Base-by-base conservation (phyloP, 2,329 filamentous ascomycete genomes). In the Fusarium sp. region DNA sequence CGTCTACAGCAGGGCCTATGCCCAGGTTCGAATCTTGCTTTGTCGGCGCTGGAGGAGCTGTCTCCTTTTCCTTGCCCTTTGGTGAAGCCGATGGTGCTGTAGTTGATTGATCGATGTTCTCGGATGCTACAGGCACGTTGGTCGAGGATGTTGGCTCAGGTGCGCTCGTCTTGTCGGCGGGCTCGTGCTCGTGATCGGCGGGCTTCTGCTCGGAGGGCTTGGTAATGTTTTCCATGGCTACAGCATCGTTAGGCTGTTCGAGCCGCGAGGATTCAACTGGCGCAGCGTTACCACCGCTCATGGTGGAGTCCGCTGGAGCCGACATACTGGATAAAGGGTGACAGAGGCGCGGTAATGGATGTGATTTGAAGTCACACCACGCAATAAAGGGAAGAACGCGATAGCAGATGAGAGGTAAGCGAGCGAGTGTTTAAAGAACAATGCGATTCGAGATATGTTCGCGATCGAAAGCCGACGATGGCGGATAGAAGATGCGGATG, bases 1-100 rank as follows among this genome's bases (percentile, higher is more conserved):
- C 80, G 48, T 84, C 79, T 16, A 84, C 78, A 4, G 81, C 80
- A 28, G 78, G 79, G 34, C 82, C 83, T 67, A 85, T 83, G 46
- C 82, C 82, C 59, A 84, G 77, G 66, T 76, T 73, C 14, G 75
- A 76, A 50, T 81, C 80, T 59, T 78, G 75, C 63, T 79, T 80
- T 12, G 72, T 76, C 13, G 75, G 75, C 7, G 74, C 63, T 9
- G 74, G 63, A 40, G 76, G 65, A 18, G 72, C 70, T 16, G 70
- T 55, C 40, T 78, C 76, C 59, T 75, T 78, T 55, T 77, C 78
- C 64, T 82, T 82, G 43, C 77, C 78, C 70, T 80, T 80, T 53
- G 73, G 65, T 23, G 72, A 74, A 37, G 77, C 42, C 13, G 73
- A 61, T 32, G 57, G 49, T 12, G 67, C 66, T 23, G 66, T 51